Evolutionary conservation across 352 stramenopile genomes (phyloP).

Genomic region (Blastocystis sp.): DNA sequence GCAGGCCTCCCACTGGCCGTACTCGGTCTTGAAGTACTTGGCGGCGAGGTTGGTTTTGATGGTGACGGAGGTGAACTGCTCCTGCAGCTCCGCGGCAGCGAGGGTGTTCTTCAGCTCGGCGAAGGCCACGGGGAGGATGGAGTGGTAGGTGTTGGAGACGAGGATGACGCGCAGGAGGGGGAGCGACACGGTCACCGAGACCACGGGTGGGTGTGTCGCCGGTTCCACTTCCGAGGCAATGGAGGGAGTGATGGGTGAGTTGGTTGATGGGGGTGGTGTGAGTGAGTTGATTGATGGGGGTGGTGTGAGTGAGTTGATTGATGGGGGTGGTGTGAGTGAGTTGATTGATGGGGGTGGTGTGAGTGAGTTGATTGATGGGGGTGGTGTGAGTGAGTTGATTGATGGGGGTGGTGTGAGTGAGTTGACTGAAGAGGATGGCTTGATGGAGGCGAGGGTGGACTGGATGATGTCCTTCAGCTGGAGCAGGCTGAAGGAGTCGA

Average conservation of each 20-base stretch:
- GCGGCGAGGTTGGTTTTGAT: neutral
- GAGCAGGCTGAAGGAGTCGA: neutral
- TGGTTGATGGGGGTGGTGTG: too few relatives aligned
- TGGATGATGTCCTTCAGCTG: neutral
- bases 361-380: too few relatives aligned
- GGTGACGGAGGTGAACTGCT: neutral
- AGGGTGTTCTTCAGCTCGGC: neutral
- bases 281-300: too few relatives aligned
- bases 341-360: too few relatives aligned
- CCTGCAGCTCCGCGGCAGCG: neutral
- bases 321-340: too few relatives aligned
- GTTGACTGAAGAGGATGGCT: neutral
- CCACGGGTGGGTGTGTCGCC: neutral
- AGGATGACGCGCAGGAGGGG: constrained; percentile 12
- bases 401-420: too few relatives aligned
- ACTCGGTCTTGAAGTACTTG: constrained; percentile 24
- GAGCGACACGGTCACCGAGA: neutral
- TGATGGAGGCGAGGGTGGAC: neutral
- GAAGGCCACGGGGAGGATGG: constrained; percentile 16
- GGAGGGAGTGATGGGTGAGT: neutral
- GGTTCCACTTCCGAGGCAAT: neutral
- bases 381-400: too few relatives aligned
- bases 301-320: too few relatives aligned
- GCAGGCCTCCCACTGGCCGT: constrained; percentile 12
- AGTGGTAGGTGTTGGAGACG: constrained; percentile 37